Base-by-base conservation (phyloP, 179 eudicot genomes). In the Spinacia oleracea region DNA sequence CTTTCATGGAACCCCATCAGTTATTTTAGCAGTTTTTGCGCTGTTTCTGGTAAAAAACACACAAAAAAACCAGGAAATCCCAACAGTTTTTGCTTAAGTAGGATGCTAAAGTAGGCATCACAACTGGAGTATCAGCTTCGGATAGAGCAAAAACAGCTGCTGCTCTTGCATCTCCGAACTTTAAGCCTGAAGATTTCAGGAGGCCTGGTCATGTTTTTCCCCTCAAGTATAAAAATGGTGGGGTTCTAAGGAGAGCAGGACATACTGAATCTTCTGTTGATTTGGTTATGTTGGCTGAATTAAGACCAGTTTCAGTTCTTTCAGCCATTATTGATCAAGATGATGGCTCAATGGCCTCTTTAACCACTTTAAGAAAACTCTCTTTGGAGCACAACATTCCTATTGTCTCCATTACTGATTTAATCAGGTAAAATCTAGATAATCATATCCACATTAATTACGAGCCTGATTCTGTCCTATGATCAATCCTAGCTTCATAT, bases 201-300 rank as follows among this genome's bases (percentile, higher is more conserved):
- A 89, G 89, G 84, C 98, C 99, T 8, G 97, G 99, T 10, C 99
- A 93, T 85, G 96, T 96, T 67, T 93, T 96, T 79, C 99, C 99
- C 11, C 93, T 93, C 46, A 93, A 90, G 87, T 96, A 91, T 55
- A 77, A 87, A 53, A 80, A 86, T 78, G 98, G 98, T 7, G 99
- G 99, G 50, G 94, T 96, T 71, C 82, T 93, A n/a, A 86, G 94
- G 73, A 86, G 99, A 84, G 92, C 85, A 53, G 94, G 99, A 48
- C 98, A 91, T 77, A 96, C 99, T 5, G 99, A 96, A 88, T 98
- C 99, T 73, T 96, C 98, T 34, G 91, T 96, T 43, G 98, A 96
- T 87, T 81, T 96, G 80, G 89, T 92, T 76, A 83, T 75, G 78
- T 78, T 90, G 75, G 94, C 99, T 70, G 99, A 97, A 20, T 77